Evolutionary conservation across 768 basidiomycete genomes (phyloP).

Genomic region (Lactarius vividus): DNA sequence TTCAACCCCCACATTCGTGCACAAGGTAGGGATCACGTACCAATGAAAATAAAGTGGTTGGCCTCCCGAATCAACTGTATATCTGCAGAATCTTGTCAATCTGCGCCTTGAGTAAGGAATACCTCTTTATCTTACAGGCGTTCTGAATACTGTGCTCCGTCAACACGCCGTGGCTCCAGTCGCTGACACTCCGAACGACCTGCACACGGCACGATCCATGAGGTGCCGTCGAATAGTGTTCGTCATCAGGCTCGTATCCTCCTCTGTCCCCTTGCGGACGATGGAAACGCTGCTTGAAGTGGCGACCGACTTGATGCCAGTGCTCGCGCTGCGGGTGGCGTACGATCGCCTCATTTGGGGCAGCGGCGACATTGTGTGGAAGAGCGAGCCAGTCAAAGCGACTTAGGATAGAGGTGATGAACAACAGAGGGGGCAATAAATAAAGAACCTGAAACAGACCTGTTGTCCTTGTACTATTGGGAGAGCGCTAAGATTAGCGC

Average conservation of each 20-base stretch:
- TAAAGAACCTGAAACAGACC: constrained; percentile 38
- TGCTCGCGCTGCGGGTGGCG: constrained; percentile 69
- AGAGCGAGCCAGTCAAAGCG: constrained; percentile 70
- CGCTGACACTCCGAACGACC: constrained; percentile 79
- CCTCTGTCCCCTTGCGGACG: constrained; percentile 31
- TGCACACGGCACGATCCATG: constrained; percentile 67
- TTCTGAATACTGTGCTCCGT: constrained; percentile 91
- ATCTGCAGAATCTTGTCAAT: constrained; percentile 42
- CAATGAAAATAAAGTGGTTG: constrained; percentile 90
- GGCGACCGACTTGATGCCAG: constrained; percentile 43
- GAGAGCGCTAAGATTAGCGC: neutral
- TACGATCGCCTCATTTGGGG: constrained; percentile 65
- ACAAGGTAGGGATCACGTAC: constrained; percentile 40
- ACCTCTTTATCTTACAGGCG: constrained; percentile 60
- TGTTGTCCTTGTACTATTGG: constrained; percentile 39
- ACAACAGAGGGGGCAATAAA: neutral
- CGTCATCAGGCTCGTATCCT: constrained; percentile 39
- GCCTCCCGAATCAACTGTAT: constrained; percentile 78
- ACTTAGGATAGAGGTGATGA: constrained; percentile 33
- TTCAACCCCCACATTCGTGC: neutral
- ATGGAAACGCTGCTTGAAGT: constrained; percentile 34
- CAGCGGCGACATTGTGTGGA: constrained; percentile 62
- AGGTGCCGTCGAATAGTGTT: constrained; percentile 41
- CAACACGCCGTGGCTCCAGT: constrained; percentile 93
- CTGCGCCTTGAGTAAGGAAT: constrained; percentile 4